Evolutionary conservation across 1,139 yeast species (phyloP).

Genomic region (Pichia cactophila): DNA sequence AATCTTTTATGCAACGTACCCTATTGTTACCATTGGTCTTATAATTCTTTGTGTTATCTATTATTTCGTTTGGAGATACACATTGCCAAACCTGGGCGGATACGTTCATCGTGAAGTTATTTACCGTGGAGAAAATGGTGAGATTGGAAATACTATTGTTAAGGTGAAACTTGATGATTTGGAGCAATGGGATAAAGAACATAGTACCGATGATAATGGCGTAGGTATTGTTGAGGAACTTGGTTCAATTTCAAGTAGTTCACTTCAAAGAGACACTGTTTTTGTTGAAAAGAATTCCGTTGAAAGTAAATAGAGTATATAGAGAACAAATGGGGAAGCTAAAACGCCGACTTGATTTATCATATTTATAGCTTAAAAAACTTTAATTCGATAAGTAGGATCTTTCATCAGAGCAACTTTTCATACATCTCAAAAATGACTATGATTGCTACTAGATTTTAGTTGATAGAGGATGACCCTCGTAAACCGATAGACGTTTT

Average conservation of each 20-base stretch:
- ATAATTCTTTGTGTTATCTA: conserved; percentile 29
- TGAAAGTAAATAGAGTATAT: too few species aligned
- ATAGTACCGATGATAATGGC: conserved; percentile 12
- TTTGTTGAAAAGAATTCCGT: too few species aligned
- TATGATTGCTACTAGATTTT: too few species aligned
- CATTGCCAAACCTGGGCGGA: conserved; percentile 31
- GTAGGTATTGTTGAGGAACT: background rate
- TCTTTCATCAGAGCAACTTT: too few species aligned
- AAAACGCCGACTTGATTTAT: too few species aligned
- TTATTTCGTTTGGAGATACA: conserved; percentile 33
- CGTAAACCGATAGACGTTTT: too few species aligned
- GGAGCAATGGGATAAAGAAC: conserved; percentile 30
- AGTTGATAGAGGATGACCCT: too few species aligned
- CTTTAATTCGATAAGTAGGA: too few species aligned
- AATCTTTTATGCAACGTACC: conserved; percentile 28
- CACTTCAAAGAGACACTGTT: too few species aligned
- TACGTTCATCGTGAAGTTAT: conserved; percentile 31
- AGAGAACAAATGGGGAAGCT: too few species aligned
- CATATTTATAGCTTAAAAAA: too few species aligned
- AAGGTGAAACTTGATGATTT: conserved; percentile 30
- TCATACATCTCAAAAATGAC: too few species aligned
- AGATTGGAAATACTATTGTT: conserved; percentile 34
- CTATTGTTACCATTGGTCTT: conserved; percentile 29
- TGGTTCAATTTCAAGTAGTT: background rate
- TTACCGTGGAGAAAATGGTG: conserved; percentile 34